These are phyloP conservation scores for Lepiota brunneoincarnata DNA, from an alignment of 768 basidiomycete species.

Conservation along the genomic window DNA sequence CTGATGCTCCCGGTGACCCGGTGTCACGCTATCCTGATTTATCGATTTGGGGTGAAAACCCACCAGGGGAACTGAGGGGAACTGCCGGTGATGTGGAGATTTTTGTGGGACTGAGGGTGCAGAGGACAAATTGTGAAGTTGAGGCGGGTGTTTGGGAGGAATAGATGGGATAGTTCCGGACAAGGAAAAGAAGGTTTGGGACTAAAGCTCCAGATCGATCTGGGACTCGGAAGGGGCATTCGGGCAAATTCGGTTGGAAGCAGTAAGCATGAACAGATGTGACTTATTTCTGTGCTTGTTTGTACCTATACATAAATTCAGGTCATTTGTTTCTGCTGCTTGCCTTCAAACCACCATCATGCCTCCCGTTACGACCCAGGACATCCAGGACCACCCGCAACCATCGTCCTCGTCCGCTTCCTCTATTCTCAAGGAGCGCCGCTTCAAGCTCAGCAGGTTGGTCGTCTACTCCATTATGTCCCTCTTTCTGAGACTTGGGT, in stretches of 20 bases:
- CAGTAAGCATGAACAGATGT: not conserved
- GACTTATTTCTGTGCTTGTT: constrained; percentile 21
- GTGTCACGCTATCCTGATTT: not conserved
- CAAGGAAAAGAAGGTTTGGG: too few relatives aligned
- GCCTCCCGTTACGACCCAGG: constrained; percentile 43
- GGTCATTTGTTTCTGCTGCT: constrained; percentile 18
- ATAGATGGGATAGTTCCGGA: too few relatives aligned
- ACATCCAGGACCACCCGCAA: constrained; percentile 41
- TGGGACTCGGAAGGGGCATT: not conserved
- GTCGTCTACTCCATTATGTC: constrained; percentile 18
- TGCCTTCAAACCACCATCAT: constrained; percentile 38
- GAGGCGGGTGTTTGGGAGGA: not conserved
- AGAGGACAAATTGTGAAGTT: not conserved
- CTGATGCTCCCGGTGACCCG: not conserved
- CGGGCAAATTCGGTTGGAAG: constrained; percentile 35
- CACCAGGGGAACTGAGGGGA: not conserved
- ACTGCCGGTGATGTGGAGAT: not conserved
- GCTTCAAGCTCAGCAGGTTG: constrained; percentile 86
- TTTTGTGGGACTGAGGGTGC: not conserved
- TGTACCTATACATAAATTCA: constrained; percentile 14
- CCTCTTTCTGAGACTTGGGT: not conserved
- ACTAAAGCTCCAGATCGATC: too few relatives aligned
- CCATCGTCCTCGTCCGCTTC: constrained; percentile 29
- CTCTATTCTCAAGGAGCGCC: constrained; percentile 69
- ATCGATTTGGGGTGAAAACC: not conserved